Evolutionary conservation across 345 rosid species (phyloP).

Genomic region (Populus deltoides): DNA sequence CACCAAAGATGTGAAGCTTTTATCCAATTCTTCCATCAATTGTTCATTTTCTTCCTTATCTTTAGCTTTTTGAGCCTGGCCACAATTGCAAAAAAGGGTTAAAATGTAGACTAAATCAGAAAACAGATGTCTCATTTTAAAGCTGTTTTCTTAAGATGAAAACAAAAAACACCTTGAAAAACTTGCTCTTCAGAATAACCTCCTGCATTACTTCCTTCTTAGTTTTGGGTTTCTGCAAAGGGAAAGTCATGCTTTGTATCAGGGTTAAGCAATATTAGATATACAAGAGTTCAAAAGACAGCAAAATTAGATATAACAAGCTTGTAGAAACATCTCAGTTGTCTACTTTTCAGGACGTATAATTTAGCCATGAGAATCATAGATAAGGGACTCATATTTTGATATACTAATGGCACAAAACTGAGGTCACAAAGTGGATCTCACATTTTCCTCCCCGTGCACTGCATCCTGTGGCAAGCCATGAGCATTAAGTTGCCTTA

Average conservation of each 20-base stretch:
- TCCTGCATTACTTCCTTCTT: constrained; percentile 92
- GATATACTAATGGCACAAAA: background rate
- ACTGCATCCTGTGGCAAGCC: constrained; percentile 8
- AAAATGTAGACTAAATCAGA: background rate
- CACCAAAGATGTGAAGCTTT: constrained; percentile 59
- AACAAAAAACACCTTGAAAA: constrained; percentile 61
- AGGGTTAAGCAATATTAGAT: background rate
- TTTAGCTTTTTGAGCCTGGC: constrained; percentile 84
- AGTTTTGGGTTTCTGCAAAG: constrained; percentile 66
- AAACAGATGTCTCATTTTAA: background rate
- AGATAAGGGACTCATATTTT: background rate
- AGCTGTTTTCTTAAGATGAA: background rate
- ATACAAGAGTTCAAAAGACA: background rate
- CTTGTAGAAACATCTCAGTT: background rate
- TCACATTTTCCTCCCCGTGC: constrained; percentile 64
- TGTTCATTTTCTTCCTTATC: constrained; percentile 79
- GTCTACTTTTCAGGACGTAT: background rate
- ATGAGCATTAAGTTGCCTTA: constrained; percentile 41
- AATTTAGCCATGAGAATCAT: background rate
- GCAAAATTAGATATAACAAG: background rate
- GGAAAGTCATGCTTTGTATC: constrained; percentile 11
- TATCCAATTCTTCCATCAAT: constrained; percentile 74
- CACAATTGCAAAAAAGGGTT: background rate
- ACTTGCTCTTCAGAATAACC: constrained; percentile 91
- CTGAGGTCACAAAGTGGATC: constrained; percentile 2